A percentile compares a stretch with the other conserved stretches of the same genome.
Conservation (phyloP, 768 basidiomycete species). For the Leccinum truebloodii region DNA sequence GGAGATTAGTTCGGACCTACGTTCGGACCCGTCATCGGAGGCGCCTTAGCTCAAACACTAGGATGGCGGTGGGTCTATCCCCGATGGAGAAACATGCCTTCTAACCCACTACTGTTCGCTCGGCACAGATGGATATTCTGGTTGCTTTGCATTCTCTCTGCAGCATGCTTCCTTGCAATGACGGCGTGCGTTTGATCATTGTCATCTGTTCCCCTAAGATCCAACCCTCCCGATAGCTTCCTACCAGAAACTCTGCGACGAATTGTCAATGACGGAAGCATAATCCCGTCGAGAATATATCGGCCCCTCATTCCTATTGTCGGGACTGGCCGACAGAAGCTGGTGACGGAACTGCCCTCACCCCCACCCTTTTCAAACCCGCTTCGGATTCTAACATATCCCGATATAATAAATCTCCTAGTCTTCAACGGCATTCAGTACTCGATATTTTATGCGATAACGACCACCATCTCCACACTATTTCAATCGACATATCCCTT, state of each 20-base stretch:
- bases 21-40: constrained; percentile 51
- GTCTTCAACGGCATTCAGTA: constrained; percentile 57
- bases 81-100: background rate
- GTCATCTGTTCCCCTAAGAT: background rate
- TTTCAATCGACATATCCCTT: constrained; percentile 50
- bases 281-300: constrained; percentile 27
- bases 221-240: constrained; percentile 16
- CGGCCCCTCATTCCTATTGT: constrained; percentile 29
- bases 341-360: constrained; percentile 2
- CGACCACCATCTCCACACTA: constrained; percentile 49
- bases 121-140: constrained; percentile 25
- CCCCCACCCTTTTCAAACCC: constrained; percentile 38
- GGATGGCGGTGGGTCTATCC: constrained; percentile 59
- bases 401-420: constrained; percentile 40
- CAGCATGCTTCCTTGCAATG: constrained; percentile 16
- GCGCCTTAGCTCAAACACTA: constrained; percentile 50
- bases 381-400: constrained; percentile 38
- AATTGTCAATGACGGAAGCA: constrained; percentile 33
- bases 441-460: constrained; percentile 50
- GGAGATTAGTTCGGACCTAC: constrained; percentile 53
- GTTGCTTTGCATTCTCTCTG: constrained; percentile 21
- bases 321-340: constrained; percentile 23
- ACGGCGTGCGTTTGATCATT: constrained; percentile 6
- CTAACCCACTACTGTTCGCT: background rate
- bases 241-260: constrained; percentile 24